phyloP scores from a whole-genome alignment of 2,329 filamentous ascomycete genomes.

The Arachnomyces sp. region DNA sequence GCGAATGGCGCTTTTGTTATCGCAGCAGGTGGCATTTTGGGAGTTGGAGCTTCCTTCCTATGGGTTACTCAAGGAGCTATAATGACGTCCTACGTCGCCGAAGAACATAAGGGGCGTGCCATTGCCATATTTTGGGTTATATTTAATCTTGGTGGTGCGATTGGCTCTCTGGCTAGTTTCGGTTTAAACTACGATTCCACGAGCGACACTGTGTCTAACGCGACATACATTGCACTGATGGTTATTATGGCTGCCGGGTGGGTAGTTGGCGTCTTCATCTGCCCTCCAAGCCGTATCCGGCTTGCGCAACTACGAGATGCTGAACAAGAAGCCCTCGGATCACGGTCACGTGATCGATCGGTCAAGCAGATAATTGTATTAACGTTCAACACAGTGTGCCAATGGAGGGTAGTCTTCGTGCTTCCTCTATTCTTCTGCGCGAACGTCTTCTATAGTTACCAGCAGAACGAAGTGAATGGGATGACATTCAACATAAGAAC shows the following conservation, averaged over 20 bases:
- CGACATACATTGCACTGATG: slow-evolving; percentile 44
- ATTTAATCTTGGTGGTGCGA: slow-evolving; percentile 39
- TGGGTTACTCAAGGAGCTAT: slow-evolving; percentile 43
- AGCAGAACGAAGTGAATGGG: slow-evolving; percentile 49
- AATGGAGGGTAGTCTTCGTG: slow-evolving; percentile 42
- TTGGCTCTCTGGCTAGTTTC: slow-evolving; percentile 39
- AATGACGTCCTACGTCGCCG: slow-evolving; percentile 40
- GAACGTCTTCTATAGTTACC: slow-evolving; percentile 51
- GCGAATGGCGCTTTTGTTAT: slow-evolving; percentile 39
- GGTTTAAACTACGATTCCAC: slow-evolving; percentile 37
- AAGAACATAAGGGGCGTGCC: slow-evolving; percentile 36
- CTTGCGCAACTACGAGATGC: slow-evolving; percentile 32
- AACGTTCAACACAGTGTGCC: slow-evolving; percentile 30
- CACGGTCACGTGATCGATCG: slow-evolving; percentile 16
- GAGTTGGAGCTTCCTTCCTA: slow-evolving; percentile 38
- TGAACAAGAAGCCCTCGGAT: slow-evolving; percentile 28
- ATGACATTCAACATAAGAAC: slow-evolving; percentile 48
- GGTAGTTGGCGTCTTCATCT: slow-evolving; percentile 40
- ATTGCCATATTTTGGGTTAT: slow-evolving; percentile 41
- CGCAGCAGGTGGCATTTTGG: slow-evolving; percentile 38
- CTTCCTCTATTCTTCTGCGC: slow-evolving; percentile 49
- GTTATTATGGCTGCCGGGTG: slow-evolving; percentile 45
- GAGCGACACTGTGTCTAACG: slow-evolving; percentile 39
- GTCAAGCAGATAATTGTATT: slow-evolving; percentile 23
- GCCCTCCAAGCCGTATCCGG: slow-evolving; percentile 38